Base-by-base conservation (phyloP, 495 filamentous ascomycete genomes). In the Penicillium taxi region DNA sequence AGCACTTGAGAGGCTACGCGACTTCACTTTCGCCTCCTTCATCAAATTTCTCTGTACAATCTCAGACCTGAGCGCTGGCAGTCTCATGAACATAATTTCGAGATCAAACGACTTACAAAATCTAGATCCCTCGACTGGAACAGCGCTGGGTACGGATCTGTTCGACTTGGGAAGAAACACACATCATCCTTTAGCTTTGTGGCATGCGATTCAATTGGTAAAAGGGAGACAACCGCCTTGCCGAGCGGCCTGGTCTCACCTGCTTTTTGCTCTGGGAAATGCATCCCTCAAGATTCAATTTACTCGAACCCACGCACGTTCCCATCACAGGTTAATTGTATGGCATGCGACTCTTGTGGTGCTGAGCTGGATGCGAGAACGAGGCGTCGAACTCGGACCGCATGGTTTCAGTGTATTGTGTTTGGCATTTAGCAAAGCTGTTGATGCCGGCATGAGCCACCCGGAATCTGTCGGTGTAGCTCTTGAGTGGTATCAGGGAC, bases 391-490 rank as follows among this genome's bases (percentile, higher is more conserved):
- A 21, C 37, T 61, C 11, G 65, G 66, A 19, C 45, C 66, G 15
- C 42, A 57, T 2, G 67, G 62, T 1, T 73, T 78, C 35, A 47
- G 58, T 6, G 26, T 55, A 12, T 44, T 78, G n/a, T 77, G 72
- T 44, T 33, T 39, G 16, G 54, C 58, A 12, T 70, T 73, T 28
- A 58, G 61, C 6, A 61, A 52, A 30, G 66, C 67, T 18, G 48
- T 73, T 23, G 39, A 43, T 18, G 53, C 56, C 18, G 64, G 52
- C 1, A 35, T 58, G 4, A 50, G 26, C 15, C 35, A 53, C 13
- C 51, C 53, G 9, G 39, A 35, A 9, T 39, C 55, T 15, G 49
- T 47, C 8, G 54, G 52, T 30, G 50, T 60, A 23, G 53, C 50
- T 0, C 39, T 56, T 17, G 31, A 22, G 16, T 25, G 27, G 16